Base-by-base conservation (phyloP, 2,329 filamentous ascomycete species). In the Cercospora zeae-maydis region DNA sequence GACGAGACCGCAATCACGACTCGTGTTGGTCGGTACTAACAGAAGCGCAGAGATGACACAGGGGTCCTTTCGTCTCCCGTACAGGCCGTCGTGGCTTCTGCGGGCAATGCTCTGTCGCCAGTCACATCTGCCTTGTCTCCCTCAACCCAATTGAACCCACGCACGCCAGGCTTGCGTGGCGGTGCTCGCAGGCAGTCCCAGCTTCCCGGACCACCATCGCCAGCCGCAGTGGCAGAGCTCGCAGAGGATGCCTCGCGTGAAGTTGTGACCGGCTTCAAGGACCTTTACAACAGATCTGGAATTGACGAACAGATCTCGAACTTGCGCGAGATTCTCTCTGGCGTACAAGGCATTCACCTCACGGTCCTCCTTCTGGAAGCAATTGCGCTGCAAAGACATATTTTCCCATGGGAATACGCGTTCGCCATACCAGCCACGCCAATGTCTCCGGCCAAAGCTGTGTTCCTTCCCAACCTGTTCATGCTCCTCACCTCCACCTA, bases 401-500 rank as follows among this genome's bases (percentile, higher is more conserved):
- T 96, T 59, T 81, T 97, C 5, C 84, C 89, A 27, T 84, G 88
- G 73, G 83, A 84, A 69, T 91, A 89, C 74, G 84, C 89, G 65
- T 88, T 92, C 74, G 88, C 89, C 63, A 81, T 92, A 56, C 90
- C 91, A 21, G 80, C 82, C 61, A 84, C 84, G 13, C 64, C 66
- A 5, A 49, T 63, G 21, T 62, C 69, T 7, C 78, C 80, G 6
- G 83, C 85, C 66, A 30, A 52, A 30, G 80, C 86, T 2, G 81
- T 96, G 65, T 83, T 85, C 70, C 77, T 95, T 19, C 92, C 93
- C 0, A 91, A 98, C 76, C 81, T 96, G 70, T 96, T 95, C 76
- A 78, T 88, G 31, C 80, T 97, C 8, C 77, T 96, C 37, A 90
- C 89, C 1, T 79, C 83, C 39, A 84, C 84, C 27, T 98, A 96